Conservation (phyloP, 768 basidiomycete genomes). For the Kwoniella shandongensis region DNA sequence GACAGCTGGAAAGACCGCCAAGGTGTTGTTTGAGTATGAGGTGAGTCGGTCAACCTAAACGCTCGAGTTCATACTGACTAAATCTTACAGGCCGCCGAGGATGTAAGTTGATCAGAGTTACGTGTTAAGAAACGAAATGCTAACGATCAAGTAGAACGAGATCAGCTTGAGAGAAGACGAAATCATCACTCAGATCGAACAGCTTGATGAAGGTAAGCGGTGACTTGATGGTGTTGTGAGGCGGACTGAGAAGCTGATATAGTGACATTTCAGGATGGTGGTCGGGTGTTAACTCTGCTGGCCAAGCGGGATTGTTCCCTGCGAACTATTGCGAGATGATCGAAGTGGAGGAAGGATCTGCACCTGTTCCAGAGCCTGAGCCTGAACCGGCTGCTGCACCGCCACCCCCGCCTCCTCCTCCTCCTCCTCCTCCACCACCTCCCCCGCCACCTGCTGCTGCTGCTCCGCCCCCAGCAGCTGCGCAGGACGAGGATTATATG, state of each 20-base stretch:
- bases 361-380: slow-evolving; percentile 56
- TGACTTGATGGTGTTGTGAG: not conserved
- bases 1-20: slow-evolving; percentile 63
- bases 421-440: slow-evolving; percentile 58
- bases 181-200: slow-evolving; percentile 75
- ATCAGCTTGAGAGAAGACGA: slow-evolving; percentile 77
- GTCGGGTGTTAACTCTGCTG: slow-evolving; percentile 70
- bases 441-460: slow-evolving; percentile 55
- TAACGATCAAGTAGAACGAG: slow-evolving; percentile 73
- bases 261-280: slow-evolving; percentile 66
- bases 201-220: slow-evolving; percentile 69
- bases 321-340: slow-evolving; percentile 86
- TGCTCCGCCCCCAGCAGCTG: slow-evolving; percentile 55
- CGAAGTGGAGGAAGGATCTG: slow-evolving; percentile 53
- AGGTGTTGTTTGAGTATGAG: slow-evolving; percentile 79
- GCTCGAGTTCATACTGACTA: slow-evolving; percentile 6
- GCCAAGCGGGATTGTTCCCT: slow-evolving; percentile 82
- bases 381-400: slow-evolving; percentile 58
- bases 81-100: slow-evolving; percentile 27
- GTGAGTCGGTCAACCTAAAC: slow-evolving; percentile 30
- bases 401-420: slow-evolving; percentile 54
- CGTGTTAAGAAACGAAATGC: too few relatives aligned
- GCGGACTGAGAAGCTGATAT: slow-evolving; percentile 3
- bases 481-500: slow-evolving; percentile 55
- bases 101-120: slow-evolving; percentile 21